Conservation (phyloP, 306 rosid species). For the Oxytropis ochrocephala region DNA sequence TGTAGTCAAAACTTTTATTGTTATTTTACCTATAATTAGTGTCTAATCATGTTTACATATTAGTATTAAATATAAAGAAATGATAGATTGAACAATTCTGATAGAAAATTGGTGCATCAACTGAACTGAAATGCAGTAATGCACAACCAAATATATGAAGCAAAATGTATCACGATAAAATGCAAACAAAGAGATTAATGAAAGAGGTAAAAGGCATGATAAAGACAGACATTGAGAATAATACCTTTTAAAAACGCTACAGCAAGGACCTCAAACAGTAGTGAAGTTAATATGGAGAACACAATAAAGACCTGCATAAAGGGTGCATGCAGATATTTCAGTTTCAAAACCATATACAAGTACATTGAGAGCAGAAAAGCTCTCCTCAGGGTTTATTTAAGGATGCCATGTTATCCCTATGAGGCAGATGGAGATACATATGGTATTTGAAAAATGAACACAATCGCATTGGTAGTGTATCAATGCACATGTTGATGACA, state of each 20-base stretch:
- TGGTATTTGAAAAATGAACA: too few species aligned
- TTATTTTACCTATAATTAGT: background rate
- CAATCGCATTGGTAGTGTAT: too few species aligned
- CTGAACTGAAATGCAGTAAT: background rate
- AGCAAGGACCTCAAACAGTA: conserved; percentile 65
- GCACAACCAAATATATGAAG: conserved; percentile 14
- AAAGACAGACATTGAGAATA: background rate
- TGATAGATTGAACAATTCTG: background rate
- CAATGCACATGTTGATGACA: background rate
- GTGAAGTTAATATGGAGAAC: conserved; percentile 55
- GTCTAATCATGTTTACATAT: background rate
- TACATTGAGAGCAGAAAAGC: background rate
- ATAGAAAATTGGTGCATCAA: background rate
- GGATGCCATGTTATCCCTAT: too few species aligned
- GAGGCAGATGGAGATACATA: too few species aligned
- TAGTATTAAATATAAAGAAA: background rate
- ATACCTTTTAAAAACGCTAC: conserved; percentile 72
- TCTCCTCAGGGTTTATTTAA: too few species aligned
- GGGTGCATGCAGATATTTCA: conserved; percentile 9
- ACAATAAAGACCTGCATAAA: conserved; percentile 74
- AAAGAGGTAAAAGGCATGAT: conserved; percentile 9
- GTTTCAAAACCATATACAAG: conserved; percentile 12
- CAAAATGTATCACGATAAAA: background rate
- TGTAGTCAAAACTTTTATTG: background rate
- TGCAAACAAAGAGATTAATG: background rate